Evolutionary conservation across 2,329 filamentous ascomycete genomes (phyloP).

Genomic region (Elsinoe perseae): DNA sequence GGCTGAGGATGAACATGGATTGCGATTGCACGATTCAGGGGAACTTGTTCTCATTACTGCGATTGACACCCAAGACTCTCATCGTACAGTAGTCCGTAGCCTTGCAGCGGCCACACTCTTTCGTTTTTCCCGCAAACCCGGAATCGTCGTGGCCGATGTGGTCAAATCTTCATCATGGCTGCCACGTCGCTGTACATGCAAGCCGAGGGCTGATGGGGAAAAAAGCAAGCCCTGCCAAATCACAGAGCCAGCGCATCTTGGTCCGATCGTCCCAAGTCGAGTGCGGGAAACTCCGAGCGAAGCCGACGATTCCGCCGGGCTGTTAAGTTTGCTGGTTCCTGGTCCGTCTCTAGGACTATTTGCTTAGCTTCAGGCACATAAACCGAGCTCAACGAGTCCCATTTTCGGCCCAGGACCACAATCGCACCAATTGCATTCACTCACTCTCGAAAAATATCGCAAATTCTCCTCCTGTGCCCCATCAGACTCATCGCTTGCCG

Average conservation of each 20-base stretch:
- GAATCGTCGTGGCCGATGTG: not conserved
- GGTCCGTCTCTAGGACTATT: conserved; percentile 3
- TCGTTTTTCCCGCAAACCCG: conserved; percentile 12
- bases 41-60: not conserved
- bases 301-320: conserved; percentile 6
- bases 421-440: conserved; percentile 12
- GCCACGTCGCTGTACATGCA: conserved; percentile 3
- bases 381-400: conserved; percentile 4
- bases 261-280: not conserved
- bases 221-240: conserved; percentile 14
- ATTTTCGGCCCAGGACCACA: conserved; percentile 4
- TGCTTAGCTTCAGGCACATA: conserved; percentile 15
- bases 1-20: not conserved
- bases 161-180: conserved; percentile 7
- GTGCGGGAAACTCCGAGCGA: not conserved
- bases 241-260: conserved; percentile 15
- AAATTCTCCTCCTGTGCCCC: conserved; percentile 5
- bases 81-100: conserved; percentile 7
- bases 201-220: conserved; percentile 6
- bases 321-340: conserved; percentile 14
- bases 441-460: not conserved
- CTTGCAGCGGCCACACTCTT: not conserved
- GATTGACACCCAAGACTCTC: not conserved
- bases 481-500: not conserved
- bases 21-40: not conserved